Conservation (phyloP, 192 early-diverging fungal species). For the Funneliformis mosseae region DNA sequence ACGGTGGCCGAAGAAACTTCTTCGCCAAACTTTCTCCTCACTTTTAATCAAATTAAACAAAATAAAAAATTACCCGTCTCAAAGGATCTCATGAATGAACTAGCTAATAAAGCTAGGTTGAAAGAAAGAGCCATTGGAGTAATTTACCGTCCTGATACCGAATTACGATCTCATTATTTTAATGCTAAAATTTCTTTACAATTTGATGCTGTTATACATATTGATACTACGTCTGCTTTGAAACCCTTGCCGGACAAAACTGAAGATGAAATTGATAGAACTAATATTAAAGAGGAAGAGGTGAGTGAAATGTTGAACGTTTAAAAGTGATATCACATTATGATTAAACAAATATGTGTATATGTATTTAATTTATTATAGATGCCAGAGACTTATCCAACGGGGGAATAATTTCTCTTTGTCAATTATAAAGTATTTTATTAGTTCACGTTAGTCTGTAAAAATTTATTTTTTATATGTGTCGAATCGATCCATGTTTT, state of each 20-base stretch:
- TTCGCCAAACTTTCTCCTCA: neutral
- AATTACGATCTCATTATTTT: constrained; percentile 16
- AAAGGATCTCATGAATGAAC: neutral
- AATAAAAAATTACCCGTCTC: neutral
- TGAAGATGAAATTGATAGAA: neutral
- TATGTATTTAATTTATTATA: neutral
- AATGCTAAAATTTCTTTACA: constrained; percentile 4
- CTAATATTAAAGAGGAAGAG: neutral
- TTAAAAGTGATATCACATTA: neutral
- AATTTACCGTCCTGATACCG: constrained; percentile 13
- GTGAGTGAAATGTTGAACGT: neutral
- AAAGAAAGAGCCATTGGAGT: constrained; percentile 14
- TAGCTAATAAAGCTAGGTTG: neutral
- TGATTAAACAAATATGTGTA: neutral
- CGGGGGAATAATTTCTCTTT: neutral
- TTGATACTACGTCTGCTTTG: constrained; percentile 3
- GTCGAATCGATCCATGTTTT: no score
- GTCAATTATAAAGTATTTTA: no score
- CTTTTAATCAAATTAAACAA: neutral
- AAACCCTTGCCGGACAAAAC: constrained; percentile 1
- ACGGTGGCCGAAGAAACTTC: neutral
- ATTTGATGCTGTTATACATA: constrained; percentile 27
- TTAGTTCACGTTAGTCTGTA: no score
- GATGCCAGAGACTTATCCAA: neutral
- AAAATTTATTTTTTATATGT: no score